Conservation (phyloP, 2,329 filamentous ascomycete genomes). For the Gliomastix tumulicola region DNA sequence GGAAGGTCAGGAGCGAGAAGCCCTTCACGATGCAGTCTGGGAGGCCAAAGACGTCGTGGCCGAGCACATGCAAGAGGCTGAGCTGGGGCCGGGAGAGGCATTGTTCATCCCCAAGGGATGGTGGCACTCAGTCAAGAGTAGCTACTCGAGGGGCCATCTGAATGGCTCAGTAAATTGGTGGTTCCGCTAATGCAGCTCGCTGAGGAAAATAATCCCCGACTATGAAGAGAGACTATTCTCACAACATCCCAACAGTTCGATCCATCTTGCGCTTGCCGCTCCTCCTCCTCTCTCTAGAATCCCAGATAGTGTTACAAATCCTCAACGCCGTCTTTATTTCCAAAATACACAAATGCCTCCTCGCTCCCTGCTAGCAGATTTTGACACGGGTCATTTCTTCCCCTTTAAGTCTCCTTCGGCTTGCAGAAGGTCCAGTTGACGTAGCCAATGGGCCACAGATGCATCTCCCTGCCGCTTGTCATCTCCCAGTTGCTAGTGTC, state of each 20-base stretch:
- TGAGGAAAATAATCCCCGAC: too few species aligned
- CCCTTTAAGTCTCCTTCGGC: too few species aligned
- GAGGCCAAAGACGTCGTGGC: conserved; percentile 16
- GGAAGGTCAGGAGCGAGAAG: conserved; percentile 63
- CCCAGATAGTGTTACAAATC: too few species aligned
- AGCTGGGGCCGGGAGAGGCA: conserved; percentile 45
- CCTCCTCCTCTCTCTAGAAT: too few species aligned
- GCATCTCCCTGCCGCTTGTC: conserved; percentile 34
- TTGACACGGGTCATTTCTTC: too few species aligned
- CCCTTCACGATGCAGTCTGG: conserved; percentile 69
- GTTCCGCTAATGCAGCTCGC: conserved; percentile 26
- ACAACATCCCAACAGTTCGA: too few species aligned
- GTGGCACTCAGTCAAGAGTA: conserved; percentile 39
- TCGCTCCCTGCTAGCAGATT: too few species aligned
- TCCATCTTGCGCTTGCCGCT: too few species aligned
- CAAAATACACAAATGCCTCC: too few species aligned
- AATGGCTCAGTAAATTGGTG: conserved; percentile 39
- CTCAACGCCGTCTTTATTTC: too few species aligned
- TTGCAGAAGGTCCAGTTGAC: conserved; percentile 45
- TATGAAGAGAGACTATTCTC: too few species aligned
- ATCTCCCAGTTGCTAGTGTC: conserved; percentile 39
- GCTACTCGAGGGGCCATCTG: conserved; percentile 20
- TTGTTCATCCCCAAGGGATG: conserved; percentile 35
- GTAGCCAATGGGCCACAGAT: conserved; percentile 43
- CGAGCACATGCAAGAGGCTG: conserved; percentile 40